Conservation (phyloP, 108 stramenopile species). For the Cyclotella baltica region DNA sequence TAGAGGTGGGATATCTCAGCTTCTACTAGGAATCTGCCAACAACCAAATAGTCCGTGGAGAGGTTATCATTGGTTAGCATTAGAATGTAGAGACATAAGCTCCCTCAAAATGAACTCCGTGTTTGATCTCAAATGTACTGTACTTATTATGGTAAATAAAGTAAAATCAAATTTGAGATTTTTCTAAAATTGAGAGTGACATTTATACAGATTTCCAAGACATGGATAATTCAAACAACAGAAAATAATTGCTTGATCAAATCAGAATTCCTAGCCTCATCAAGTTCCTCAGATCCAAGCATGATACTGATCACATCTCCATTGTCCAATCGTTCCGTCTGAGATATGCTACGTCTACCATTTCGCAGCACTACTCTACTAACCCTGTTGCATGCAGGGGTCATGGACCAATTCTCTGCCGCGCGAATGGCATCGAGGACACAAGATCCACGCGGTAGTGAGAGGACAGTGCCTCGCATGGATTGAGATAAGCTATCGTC, state of each 20-base stretch:
- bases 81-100: too few species aligned
- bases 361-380: conserved; percentile 46
- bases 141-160: too few species aligned
- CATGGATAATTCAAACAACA: not conserved
- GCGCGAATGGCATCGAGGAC: conserved; percentile 79
- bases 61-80: too few species aligned
- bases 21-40: too few species aligned
- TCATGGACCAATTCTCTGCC: conserved; percentile 39
- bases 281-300: not conserved
- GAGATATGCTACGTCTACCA: conserved; percentile 50
- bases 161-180: too few species aligned
- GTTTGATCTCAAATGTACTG: too few species aligned
- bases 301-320: conserved; percentile 74
- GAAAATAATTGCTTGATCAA: conserved; percentile 19
- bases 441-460: conserved; percentile 77
- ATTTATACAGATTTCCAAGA: too few species aligned
- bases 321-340: conserved; percentile 58
- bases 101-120: too few species aligned
- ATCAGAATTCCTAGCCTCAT: not conserved
- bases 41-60: too few species aligned
- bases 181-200: too few species aligned
- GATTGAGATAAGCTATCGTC: too few species aligned
- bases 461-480: conserved; percentile 64
- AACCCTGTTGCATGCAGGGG: not conserved
- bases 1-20: too few species aligned